phyloP scores from a whole-genome alignment of 176 grass and related monocot genomes.

The Avena eriantha region DNA sequence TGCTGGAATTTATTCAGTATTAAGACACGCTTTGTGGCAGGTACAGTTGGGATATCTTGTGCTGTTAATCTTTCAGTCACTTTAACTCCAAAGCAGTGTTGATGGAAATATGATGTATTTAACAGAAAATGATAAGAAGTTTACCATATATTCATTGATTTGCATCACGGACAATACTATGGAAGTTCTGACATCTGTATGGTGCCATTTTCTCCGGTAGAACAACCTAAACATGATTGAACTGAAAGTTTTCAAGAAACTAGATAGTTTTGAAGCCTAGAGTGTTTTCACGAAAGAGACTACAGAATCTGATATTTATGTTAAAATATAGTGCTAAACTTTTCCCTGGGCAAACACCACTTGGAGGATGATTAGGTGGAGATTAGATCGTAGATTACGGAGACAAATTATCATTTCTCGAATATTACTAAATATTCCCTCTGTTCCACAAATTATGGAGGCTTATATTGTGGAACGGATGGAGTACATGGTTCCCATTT shows the following conservation, averaged over 20 bases:
- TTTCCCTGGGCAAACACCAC: too few relatives aligned
- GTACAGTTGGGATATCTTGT: constrained; percentile 28
- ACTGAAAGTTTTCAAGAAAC: neutral
- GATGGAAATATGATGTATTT: neutral
- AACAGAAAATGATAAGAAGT: neutral
- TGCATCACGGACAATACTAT: neutral
- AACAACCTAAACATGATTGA: neutral
- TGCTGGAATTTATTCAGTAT: constrained; percentile 91
- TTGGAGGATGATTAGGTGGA: too few relatives aligned
- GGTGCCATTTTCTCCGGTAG: neutral
- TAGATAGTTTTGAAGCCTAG: neutral
- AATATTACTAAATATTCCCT: too few relatives aligned
- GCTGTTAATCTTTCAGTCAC: neutral
- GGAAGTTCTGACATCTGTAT: neutral
- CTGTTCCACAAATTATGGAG: too few relatives aligned
- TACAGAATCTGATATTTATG: neutral
- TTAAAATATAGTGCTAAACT: neutral
- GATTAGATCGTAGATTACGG: too few relatives aligned
- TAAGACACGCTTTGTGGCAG: constrained; percentile 80
- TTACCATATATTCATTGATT: neutral
- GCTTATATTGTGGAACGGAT: too few relatives aligned
- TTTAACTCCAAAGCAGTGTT: neutral
- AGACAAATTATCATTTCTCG: too few relatives aligned
- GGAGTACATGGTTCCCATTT: too few relatives aligned
- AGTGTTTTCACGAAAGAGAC: neutral